A percentile compares a stretch with the other conserved stretches of the same genome.
Conservation (phyloP, 305 asterid genomes). For the Nicotiana rustica region DNA sequence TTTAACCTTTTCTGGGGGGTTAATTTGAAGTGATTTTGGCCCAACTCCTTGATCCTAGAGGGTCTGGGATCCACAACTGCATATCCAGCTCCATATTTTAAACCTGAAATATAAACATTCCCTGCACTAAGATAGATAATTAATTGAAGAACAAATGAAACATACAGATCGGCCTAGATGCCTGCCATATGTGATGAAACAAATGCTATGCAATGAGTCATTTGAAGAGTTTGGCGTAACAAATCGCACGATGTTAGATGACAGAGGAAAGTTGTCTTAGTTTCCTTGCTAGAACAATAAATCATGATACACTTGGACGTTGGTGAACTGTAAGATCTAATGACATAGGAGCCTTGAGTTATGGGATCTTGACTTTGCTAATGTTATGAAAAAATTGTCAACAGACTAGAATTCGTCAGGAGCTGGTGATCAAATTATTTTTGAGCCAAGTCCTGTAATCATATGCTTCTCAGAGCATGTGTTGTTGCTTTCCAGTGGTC, state of each 20-base stretch:
- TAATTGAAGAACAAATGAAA: background rate
- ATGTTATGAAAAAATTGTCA: slow-evolving; percentile 19
- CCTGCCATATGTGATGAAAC: background rate
- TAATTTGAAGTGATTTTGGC: background rate
- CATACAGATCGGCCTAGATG: background rate
- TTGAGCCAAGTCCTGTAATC: background rate
- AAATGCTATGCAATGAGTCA: background rate
- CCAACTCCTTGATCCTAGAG: background rate
- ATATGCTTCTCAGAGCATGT: background rate
- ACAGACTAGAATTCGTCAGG: slow-evolving; percentile 3
- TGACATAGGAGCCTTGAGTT: background rate
- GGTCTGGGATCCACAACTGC: background rate
- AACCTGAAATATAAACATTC: background rate
- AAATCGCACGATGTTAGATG: background rate
- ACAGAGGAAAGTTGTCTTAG: background rate
- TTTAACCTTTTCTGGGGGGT: background rate
- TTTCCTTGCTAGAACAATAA: background rate
- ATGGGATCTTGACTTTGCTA: background rate
- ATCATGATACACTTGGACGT: background rate
- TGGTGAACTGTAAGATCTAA: background rate
- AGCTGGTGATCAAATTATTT: background rate
- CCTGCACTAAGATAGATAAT: background rate
- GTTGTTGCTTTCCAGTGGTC: background rate
- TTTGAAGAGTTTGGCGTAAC: background rate
- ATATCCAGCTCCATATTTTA: background rate